Evolutionary conservation across 441 rosid genomes (phyloP), one percentile per base, ranked within the genome.

Genomic region (Jatropha multifida): DNA sequence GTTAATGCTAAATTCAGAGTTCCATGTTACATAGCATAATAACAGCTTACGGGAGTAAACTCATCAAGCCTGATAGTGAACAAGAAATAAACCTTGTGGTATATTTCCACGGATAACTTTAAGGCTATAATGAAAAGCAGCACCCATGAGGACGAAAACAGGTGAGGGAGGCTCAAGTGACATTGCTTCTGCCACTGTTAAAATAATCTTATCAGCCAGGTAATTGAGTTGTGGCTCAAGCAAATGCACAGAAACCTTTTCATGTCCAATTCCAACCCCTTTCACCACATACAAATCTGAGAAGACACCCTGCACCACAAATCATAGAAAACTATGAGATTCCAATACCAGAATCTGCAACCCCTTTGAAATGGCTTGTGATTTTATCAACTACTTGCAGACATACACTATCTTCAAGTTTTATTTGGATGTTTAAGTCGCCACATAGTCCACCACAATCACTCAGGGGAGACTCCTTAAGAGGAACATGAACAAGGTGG

Each of bases 141-240:
- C 95, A 77, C 97, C 98, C 84, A 90, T 82, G 64, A 95, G 92
- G 75, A 93, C 88, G 74, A 85, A 90, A 70, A 92, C 90, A 74
- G 99, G 99, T 56, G 99, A 95, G 27, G 93, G 93, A 74, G 98
- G 98, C 77, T 88, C 93, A 38, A 92, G 84, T 78, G 97, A 93
- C 92, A 95, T 92, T 82, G 99, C 99, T 86, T 95, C 98, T 40
- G 96, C 99, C 49, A 95, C 99, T 38, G 98, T 93, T 55, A 93
- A 85, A 80, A 86, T 87, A 83, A 95, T 88, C 79, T 85, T 86
- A 78, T 93, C 99, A 44, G 84, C 83, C 88, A 90, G 77, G 83
- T 85, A 83, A 82, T 83, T 80, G 61, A 85, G 82, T 42, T 86
- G 87, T 74, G 95, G 88, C 89, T 95, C 99, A 80, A 86, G 87